These are phyloP conservation scores for Castanopsis chinensis DNA, from an alignment of 306 rosid genomes.

Conservation along the genomic window DNA sequence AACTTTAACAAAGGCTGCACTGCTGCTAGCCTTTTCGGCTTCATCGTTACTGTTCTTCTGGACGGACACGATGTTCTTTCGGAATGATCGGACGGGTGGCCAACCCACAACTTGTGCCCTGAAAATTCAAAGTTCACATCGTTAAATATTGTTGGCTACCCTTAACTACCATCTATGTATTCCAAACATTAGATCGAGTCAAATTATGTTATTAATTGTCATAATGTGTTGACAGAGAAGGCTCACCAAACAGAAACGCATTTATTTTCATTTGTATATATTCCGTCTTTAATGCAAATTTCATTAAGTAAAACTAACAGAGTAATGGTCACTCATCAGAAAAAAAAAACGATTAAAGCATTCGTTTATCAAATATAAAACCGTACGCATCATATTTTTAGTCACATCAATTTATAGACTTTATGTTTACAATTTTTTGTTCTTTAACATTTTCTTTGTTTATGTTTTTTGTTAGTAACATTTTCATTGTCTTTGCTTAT, in stretches of 20 bases:
- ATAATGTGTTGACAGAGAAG: background rate
- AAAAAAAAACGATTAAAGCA: too few relatives aligned
- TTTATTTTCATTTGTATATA: background rate
- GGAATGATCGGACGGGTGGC: slow-evolving; percentile 85
- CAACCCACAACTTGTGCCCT: slow-evolving; percentile 95
- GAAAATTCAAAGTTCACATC: slow-evolving; percentile 4
- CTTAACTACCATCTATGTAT: too few relatives aligned
- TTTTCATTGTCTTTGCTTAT: background rate
- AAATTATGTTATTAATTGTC: background rate
- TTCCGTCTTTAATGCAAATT: too few relatives aligned
- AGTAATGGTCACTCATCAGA: too few relatives aligned
- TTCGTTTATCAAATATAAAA: too few relatives aligned
- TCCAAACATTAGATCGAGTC: too few relatives aligned
- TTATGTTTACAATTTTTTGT: too few relatives aligned
- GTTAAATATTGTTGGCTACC: background rate
- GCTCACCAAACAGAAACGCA: background rate
- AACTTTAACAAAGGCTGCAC: slow-evolving; percentile 69
- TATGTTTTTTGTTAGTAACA: too few relatives aligned
- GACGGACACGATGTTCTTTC: slow-evolving; percentile 59
- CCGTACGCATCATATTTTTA: too few relatives aligned
- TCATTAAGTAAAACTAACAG: too few relatives aligned
- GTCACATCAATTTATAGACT: too few relatives aligned
- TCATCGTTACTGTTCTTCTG: slow-evolving; percentile 34
- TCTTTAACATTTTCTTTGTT: too few relatives aligned
- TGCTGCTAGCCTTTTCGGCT: slow-evolving; percentile 2